phyloP scores from a whole-genome alignment of 768 basidiomycete species.

The Xerocomellus intermedius region DNA sequence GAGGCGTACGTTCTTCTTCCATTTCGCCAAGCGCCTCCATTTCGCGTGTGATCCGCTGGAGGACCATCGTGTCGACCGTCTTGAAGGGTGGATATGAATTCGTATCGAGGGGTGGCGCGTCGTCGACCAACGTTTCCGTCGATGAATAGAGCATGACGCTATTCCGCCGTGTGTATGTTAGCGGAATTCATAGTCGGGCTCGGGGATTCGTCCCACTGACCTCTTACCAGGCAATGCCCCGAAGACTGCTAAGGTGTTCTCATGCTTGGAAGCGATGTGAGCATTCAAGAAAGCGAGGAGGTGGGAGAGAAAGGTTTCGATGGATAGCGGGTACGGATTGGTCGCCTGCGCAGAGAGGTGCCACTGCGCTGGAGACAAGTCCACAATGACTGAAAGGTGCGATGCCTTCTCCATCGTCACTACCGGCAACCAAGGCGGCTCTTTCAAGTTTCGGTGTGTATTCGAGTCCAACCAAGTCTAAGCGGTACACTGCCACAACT shows the following conservation, averaged over 20 bases:
- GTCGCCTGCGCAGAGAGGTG: conserved; percentile 56
- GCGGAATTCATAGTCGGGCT: background rate
- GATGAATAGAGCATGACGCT: conserved; percentile 82
- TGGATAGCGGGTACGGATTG: conserved; percentile 53
- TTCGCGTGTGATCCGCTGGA: conserved; percentile 59
- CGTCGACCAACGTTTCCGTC: conserved; percentile 42
- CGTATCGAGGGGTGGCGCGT: conserved; percentile 50
- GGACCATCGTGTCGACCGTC: conserved; percentile 65
- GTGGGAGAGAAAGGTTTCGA: conserved; percentile 77
- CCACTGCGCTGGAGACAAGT: conserved; percentile 88
- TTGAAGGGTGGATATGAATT: conserved; percentile 87
- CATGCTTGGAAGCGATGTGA: conserved; percentile 86
- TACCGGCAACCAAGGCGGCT: background rate
- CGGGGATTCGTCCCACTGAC: conserved; percentile 38
- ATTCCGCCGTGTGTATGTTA: conserved; percentile 2
- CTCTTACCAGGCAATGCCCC: conserved; percentile 85
- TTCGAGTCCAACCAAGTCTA: background rate
- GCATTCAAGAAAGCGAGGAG: conserved; percentile 90
- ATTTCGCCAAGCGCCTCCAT: conserved; percentile 50
- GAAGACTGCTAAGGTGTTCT: conserved; percentile 91
- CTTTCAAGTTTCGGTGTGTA: no score
- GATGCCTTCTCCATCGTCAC: conserved; percentile 45
- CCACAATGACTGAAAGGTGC: conserved; percentile 82
- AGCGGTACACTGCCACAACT: background rate
- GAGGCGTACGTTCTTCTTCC: conserved; percentile 43